Percentiles rank a stretch among this genome's conserved stretches.
These are phyloP conservation scores for Xylariaceae sp. DNA, from an alignment of 2,329 filamentous ascomycete genomes.

Conservation along the genomic window DNA sequence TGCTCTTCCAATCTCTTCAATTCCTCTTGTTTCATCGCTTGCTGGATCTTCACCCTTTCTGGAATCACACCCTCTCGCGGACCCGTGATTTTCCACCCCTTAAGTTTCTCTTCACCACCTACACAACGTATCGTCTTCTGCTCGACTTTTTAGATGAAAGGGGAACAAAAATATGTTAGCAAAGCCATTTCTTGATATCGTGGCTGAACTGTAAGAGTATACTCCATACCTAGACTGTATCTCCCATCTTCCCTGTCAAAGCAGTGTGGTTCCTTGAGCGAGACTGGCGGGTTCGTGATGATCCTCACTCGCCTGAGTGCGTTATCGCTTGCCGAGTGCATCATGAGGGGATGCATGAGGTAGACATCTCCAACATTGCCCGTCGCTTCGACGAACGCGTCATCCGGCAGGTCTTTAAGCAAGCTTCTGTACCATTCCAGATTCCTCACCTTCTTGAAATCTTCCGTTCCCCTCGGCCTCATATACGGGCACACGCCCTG, in stretches of 20 bases:
- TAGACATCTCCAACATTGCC: conserved; percentile 53
- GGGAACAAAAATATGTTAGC: conserved; percentile 2
- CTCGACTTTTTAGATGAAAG: conserved; percentile 37
- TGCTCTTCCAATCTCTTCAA: conserved; percentile 37
- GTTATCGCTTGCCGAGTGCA: conserved; percentile 51
- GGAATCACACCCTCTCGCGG: conserved; percentile 47
- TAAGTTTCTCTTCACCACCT: conserved; percentile 41
- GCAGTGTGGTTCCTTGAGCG: conserved; percentile 44
- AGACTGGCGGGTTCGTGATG: conserved; percentile 54
- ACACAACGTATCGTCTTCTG: conserved; percentile 46
- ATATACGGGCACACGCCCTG: conserved; percentile 63
- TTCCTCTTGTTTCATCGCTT: conserved; percentile 47
- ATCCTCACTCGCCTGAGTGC: conserved; percentile 40
- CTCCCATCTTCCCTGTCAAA: conserved; percentile 44
- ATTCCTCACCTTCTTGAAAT: conserved; percentile 39
- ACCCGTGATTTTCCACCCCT: conserved; percentile 47
- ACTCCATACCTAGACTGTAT: conserved; percentile 40
- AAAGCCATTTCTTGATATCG: too few species aligned
- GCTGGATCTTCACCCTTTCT: conserved; percentile 41
- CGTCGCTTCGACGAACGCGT: conserved; percentile 46
- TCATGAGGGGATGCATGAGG: conserved; percentile 55
- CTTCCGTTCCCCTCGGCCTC: conserved; percentile 47
- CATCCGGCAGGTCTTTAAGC: conserved; percentile 30
- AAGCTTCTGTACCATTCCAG: conserved; percentile 41
- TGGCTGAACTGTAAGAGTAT: too few species aligned